Evolutionary conservation across 1,284 basidiomycete species (phyloP), one percentile per base, ranked within the genome.

Genomic region (Pyrrhoderma noxium): DNA sequence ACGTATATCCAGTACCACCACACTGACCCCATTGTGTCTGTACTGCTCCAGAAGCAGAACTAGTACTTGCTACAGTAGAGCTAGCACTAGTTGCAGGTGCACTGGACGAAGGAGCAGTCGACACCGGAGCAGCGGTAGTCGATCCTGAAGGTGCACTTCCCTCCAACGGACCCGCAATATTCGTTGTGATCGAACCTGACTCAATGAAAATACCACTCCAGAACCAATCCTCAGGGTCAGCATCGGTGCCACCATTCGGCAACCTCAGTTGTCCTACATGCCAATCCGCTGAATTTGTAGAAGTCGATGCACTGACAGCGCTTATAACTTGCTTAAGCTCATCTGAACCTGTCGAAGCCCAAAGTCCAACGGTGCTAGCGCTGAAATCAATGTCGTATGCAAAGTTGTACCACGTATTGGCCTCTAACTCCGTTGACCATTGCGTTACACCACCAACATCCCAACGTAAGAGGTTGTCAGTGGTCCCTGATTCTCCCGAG

Each of bases 401-500:
- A 36, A 60, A 60, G 57, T 64, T 64, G 56, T 59, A 62, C 62
- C 61, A 62, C 22, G 49, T 60, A 19, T 53, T 56, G 2, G 63
- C 52, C 3, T 42, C 44, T 42, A 63, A 56, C 13, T 54, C 34
- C 13, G 58, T 60, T 36, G 37, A 45, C 60, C 60, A 62, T 43
- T 62, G 56, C 23, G 59, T 54, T 8, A 38, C 25, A 8, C 21
- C 16, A 22, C 21, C 21, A 38, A 57, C 57, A 48, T 57, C 44
- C 57, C 58, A 63, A 23, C 59, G 57, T 14, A 63, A 56, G 11
- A 58, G 48, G 51, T 57, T 43, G 48, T 27, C 53, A 14, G 61
- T 60, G 22, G 56, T 57, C 5, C 59, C 58, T 38, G 46, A 18
- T 37, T 55, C 58, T 40, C 58, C 58, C 3, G 51, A 53, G 43